Percentiles rank a stretch among this genome's conserved stretches.
Conservation (phyloP, 805 yeast genomes). For the Citeromyces nyonsensis region DNA sequence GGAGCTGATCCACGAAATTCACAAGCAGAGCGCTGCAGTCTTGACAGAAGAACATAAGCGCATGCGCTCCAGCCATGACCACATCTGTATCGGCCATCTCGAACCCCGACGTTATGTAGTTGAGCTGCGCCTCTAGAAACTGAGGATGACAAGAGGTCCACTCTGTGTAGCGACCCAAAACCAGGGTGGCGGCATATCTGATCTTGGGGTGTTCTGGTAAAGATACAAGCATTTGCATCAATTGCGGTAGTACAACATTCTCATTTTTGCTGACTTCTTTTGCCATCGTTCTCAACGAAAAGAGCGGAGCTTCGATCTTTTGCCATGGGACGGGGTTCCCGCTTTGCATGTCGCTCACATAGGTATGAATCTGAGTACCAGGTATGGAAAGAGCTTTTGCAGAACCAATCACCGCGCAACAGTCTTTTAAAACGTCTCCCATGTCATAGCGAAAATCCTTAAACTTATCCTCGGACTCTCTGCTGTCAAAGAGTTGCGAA, state of each 20-base stretch:
- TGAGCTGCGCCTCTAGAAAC: constrained; percentile 65
- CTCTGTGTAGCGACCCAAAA: constrained; percentile 88
- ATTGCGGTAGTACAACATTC: constrained; percentile 50
- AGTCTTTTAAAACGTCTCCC: constrained; percentile 95
- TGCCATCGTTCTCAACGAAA: constrained; percentile 88
- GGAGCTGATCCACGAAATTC: constrained; percentile 58
- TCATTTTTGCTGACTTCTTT: constrained; percentile 66
- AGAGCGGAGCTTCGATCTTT: constrained; percentile 76
- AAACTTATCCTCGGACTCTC: constrained; percentile 83
- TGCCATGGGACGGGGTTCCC: constrained; percentile 47
- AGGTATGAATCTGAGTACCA: constrained; percentile 35
- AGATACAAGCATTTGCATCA: constrained; percentile 52
- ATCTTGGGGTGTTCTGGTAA: constrained; percentile 78
- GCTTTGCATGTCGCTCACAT: constrained; percentile 9
- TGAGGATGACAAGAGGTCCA: constrained; percentile 88
- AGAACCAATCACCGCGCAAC: constrained; percentile 84
- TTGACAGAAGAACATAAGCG: constrained; percentile 86
- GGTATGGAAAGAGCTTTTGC: constrained; percentile 57
- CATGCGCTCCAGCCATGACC: constrained; percentile 78
- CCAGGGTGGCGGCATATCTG: constrained; percentile 85
- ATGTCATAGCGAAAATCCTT: constrained; percentile 89
- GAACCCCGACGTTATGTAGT: constrained; percentile 73
- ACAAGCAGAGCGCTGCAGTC: constrained; percentile 66
- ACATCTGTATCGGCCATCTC: constrained; percentile 28
- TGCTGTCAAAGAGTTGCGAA: constrained; percentile 45